phyloP scores from a whole-genome alignment of 768 basidiomycete species.

The Auriscalpium orientale region DNA sequence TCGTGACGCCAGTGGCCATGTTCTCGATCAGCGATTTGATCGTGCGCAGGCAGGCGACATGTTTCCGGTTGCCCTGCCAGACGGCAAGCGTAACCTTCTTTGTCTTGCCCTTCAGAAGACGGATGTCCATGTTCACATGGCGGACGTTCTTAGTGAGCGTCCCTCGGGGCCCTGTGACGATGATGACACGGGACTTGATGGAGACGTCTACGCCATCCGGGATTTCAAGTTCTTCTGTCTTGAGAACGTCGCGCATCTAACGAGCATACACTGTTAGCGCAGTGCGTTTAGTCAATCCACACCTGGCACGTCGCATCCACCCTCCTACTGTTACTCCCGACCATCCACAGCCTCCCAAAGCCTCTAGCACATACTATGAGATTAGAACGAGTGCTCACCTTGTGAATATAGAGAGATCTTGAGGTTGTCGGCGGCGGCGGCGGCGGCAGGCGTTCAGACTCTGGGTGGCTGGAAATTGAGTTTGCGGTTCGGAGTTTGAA shows the following conservation, averaged over 20 bases:
- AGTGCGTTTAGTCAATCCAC: constrained; percentile 23
- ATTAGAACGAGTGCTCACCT: constrained; percentile 20
- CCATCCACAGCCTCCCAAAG: not conserved
- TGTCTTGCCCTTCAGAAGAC: constrained; percentile 70
- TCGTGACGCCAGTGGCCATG: constrained; percentile 96
- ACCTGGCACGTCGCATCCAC: constrained; percentile 32
- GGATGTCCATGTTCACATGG: constrained; percentile 92
- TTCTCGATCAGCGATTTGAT: constrained; percentile 93
- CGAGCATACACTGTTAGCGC: constrained; percentile 18
- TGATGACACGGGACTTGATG: constrained; percentile 88
- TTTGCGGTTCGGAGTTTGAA: constrained; percentile 11
- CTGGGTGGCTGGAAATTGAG: constrained; percentile 13
- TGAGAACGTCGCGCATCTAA: constrained; percentile 88
- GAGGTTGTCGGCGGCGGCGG: constrained; percentile 23
- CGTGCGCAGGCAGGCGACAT: constrained; percentile 96
- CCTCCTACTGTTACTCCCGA: constrained; percentile 5
- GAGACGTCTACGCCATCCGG: constrained; percentile 78
- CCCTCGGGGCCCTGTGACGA: constrained; percentile 89
- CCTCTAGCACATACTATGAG: not conserved
- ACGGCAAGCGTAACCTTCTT: constrained; percentile 85
- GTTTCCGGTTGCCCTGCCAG: constrained; percentile 98
- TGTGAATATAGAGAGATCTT: constrained; percentile 20
- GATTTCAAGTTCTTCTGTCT: constrained; percentile 88
- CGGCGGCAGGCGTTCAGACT: constrained; percentile 13
- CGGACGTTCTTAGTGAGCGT: constrained; percentile 87